phyloP scores from a whole-genome alignment of 1,139 yeast genomes.

The Blastobotrys apis region DNA sequence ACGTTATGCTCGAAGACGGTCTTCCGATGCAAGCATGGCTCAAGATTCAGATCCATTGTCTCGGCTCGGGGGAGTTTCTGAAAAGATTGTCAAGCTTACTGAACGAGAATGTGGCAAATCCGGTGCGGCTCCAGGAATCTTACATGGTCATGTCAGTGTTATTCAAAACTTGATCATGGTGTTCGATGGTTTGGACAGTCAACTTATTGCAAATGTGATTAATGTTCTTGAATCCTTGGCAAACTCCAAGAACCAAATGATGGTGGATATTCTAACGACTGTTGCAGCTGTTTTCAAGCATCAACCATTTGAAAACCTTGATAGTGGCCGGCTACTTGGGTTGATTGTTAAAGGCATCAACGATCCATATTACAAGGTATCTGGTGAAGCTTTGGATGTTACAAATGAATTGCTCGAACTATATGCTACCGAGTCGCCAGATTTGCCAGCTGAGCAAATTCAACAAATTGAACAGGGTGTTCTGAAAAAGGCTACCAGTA shows the following conservation, averaged over 20 bases:
- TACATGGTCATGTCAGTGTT: constrained; percentile 20
- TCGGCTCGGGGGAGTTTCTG: constrained; percentile 18
- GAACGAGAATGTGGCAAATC: constrained; percentile 17
- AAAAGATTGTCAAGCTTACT: constrained; percentile 25
- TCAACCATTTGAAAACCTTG: constrained; percentile 20
- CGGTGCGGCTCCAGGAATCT: constrained; percentile 16
- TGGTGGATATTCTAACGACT: constrained; percentile 25
- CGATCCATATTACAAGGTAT: constrained; percentile 47
- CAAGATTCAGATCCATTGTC: constrained; percentile 29
- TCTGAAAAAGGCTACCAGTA: constrained; percentile 39
- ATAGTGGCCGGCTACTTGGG: constrained; percentile 32
- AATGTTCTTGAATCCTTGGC: constrained; percentile 14
- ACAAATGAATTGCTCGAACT: constrained; percentile 29
- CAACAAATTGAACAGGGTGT: constrained; percentile 28
- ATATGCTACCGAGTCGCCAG: neutral
- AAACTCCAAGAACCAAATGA: constrained; percentile 17
- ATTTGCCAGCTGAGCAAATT: constrained; percentile 15
- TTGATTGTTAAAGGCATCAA: constrained; percentile 45
- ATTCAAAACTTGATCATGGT: constrained; percentile 19
- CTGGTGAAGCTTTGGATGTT: constrained; percentile 48
- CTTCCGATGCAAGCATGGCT: constrained; percentile 35
- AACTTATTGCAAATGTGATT: constrained; percentile 13
- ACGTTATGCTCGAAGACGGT: constrained; percentile 32
- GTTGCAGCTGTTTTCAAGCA: constrained; percentile 20
- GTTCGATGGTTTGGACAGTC: constrained; percentile 17